Conservation (phyloP, 306 rosid genomes). For the Prunus armeniaca region DNA sequence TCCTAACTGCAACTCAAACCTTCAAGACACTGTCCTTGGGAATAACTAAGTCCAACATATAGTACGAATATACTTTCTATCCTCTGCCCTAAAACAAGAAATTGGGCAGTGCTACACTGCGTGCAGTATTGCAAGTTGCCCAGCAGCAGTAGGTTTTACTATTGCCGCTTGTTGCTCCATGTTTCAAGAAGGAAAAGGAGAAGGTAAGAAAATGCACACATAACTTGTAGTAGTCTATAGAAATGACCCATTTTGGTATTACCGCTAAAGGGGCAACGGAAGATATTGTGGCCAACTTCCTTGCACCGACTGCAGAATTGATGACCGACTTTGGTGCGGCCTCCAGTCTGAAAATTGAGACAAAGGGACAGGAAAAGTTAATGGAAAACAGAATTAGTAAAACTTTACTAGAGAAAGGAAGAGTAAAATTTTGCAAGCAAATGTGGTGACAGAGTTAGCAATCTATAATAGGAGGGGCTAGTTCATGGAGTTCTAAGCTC, state of each 20-base stretch:
- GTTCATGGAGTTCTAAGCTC: no score
- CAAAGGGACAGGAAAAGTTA: background rate
- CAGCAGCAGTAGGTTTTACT: background rate
- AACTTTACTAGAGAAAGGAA: background rate
- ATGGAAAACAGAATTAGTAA: no score
- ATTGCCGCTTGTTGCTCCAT: background rate
- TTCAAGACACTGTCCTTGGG: background rate
- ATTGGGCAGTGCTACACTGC: background rate
- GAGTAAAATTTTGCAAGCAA: background rate
- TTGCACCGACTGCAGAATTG: background rate
- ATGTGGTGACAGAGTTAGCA: no score
- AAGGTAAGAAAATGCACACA: background rate
- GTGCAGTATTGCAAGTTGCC: background rate
- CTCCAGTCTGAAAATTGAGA: background rate
- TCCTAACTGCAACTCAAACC: background rate
- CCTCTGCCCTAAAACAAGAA: background rate
- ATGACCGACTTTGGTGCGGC: background rate
- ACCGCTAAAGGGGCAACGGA: background rate
- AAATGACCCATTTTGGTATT: background rate
- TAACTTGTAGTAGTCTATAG: background rate
- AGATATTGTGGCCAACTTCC: background rate
- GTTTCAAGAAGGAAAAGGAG: background rate
- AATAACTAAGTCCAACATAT: background rate
- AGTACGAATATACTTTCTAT: background rate
- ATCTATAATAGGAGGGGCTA: no score